Evolutionary conservation across 2,329 filamentous ascomycete species (phyloP).

Genomic region (Fusarium sp.): DNA sequence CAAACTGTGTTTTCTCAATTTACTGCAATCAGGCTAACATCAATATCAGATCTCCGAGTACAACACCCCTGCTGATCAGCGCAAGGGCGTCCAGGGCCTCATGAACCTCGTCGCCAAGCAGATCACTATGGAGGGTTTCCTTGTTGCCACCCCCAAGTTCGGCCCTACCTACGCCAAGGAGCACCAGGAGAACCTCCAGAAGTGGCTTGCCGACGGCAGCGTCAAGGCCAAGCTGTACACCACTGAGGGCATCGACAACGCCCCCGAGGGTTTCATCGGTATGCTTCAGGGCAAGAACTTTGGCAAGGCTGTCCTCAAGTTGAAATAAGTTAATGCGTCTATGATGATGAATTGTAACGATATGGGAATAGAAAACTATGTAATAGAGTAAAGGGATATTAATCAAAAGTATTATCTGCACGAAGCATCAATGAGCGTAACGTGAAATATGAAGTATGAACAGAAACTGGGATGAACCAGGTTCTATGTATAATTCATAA

Average conservation of each 20-base stretch:
- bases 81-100: conserved; percentile 78
- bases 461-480: too few species aligned
- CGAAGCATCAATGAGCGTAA: too few species aligned
- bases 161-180: conserved; percentile 77
- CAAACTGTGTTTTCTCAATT: neutral
- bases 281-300: conserved; percentile 86
- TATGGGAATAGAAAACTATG: conserved; percentile 2
- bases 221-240: conserved; percentile 79
- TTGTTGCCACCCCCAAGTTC: conserved; percentile 77
- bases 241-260: conserved; percentile 85
- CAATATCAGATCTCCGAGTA: conserved; percentile 69
- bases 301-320: conserved; percentile 86
- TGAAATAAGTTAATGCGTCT: conserved; percentile 47
- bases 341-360: conserved; percentile 27
- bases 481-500: too few species aligned
- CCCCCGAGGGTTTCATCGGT: conserved; percentile 79
- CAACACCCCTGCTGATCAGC: conserved; percentile 70
- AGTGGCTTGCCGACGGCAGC: conserved; percentile 83
- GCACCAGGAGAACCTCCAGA: conserved; percentile 81
- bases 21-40: neutral
- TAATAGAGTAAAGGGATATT: conserved; percentile 7
- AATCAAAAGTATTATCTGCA: conserved; percentile 4
- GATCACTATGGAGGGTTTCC: conserved; percentile 81
- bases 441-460: too few species aligned
- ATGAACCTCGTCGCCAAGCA: conserved; percentile 77